Evolutionary conservation across 495 filamentous ascomycete genomes (phyloP), one percentile per base, ranked within the genome.

Genomic region (Lasiosphaeria ovina): DNA sequence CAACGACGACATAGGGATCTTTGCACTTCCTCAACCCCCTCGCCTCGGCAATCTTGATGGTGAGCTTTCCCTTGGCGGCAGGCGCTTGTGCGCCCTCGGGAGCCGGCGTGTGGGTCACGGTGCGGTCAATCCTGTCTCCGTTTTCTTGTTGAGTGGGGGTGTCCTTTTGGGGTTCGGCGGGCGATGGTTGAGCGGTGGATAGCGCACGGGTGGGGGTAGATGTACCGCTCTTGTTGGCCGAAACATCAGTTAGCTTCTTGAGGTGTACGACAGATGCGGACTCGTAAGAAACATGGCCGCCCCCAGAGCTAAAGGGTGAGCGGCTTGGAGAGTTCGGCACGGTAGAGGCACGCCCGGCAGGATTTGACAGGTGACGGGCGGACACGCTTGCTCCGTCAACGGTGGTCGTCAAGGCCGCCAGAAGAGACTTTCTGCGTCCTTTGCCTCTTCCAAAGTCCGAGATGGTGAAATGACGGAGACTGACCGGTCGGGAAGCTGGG

Each of bases 1-100:
- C 93, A 47, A 92, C 96, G 12, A 98, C 92, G 24, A 96, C 92
- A 69, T 98, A 98, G 3, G 94, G 94, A 67, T 96, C 89, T 44
- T 84, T 82, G 69, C 92, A 91, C 10, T 87, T 89, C 54, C 88
- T 82, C 33, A 98, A 74, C 3, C 90, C 91, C 66, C 90, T 83
- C 36, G 88, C 94, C 74, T 96, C 90, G 57, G 85, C 77, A 35
- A 98, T 93, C 62, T 88, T 90, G 57, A 98, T 89, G 35, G 88
- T 89, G 17, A 98, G 80, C 72, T 96, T 96, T 33, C 94, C 94
- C 70, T 89, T 94, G 32, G 91, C 81, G 10, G 86, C 79, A n/a
- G 87, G 88, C 6, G 91, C 87, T 5, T 87, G 81, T 1, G 85
- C 81, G 11, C 77, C 83, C 44, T 75, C 69, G 0, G 75, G 69